Base-by-base conservation (phyloP, 2,329 filamentous ascomycete genomes). In the Moelleriella libera region DNA sequence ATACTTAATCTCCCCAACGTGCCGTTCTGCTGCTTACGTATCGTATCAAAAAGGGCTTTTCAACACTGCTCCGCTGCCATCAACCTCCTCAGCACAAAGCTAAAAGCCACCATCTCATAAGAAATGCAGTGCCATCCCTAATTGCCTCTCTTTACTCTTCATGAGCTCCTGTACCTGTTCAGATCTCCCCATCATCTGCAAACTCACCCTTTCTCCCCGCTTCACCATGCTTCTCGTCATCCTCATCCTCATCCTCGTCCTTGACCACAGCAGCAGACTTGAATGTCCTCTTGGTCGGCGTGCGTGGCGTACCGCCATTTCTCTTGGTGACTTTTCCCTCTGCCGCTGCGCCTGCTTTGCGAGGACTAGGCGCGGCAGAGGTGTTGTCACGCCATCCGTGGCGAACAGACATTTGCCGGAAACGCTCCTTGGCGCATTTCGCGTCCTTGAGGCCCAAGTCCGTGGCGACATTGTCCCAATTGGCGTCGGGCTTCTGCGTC, bases 391-490 rank as follows among this genome's bases (percentile, higher is more conserved):
- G 60, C 68, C 67, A 70, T 47, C 59, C 60, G 49, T 68, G 66
- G 21, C 63, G 63, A 49, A 63, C 56, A 11, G 62, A 62, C 56
- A 70, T 64, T 47, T 65, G 59, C 6, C 64, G 62, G 56, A 67
- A 68, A 32, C 64, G 64, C 49, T 68, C 62, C 46, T 64, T 66
- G 49, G 67, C 67, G 49, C 65, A 68, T 45, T 65, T 67, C 45
- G 58, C 63, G 45, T 67, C 62, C 49, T 68, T 68, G 47, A 70
- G 60, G 4, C 58, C 59, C 11, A 67, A 51, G 10, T 57, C 53
- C 2, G 41, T 7, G 5, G 68, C 68, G 41, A 72, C 62, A 1
- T 57, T 52, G 12, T 63, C 57, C 59, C 64, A 72, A 55, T 72
- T 57, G 30, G 68, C 61, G 6, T 67, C 62, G 6, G 63, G 64